phyloP scores from a whole-genome alignment of 768 basidiomycete genomes.

The Polyporus arcularius region DNA sequence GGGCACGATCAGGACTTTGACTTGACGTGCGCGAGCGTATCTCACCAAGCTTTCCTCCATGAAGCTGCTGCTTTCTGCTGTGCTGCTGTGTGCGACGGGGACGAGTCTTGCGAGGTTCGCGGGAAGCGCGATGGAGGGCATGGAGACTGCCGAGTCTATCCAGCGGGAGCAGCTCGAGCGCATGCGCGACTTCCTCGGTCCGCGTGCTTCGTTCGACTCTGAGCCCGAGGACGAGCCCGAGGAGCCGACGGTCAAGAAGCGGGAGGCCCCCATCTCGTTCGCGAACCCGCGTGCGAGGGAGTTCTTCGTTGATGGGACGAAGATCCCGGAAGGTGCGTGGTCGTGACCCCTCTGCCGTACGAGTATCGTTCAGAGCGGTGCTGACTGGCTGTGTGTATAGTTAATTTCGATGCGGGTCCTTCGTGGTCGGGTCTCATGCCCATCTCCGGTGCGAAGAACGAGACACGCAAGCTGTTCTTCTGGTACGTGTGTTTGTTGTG shows the following conservation, averaged over 20 bases:
- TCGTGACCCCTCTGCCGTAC: no score
- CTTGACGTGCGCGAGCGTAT: no score
- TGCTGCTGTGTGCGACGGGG: slow-evolving; percentile 8
- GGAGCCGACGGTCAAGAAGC: slow-evolving; percentile 2
- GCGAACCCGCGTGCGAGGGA: slow-evolving; percentile 25
- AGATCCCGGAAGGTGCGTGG: slow-evolving; percentile 32
- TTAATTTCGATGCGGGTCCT: slow-evolving; percentile 38
- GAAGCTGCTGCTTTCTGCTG: neutral
- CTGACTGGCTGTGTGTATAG: slow-evolving; percentile 14
- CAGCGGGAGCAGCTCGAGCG: slow-evolving; percentile 29
- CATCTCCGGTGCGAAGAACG: slow-evolving; percentile 33
- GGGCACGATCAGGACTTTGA: neutral
- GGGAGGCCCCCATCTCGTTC: slow-evolving; percentile 25
- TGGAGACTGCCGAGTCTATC: slow-evolving; percentile 28
- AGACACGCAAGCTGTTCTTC: slow-evolving; percentile 46
- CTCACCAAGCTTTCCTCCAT: neutral
- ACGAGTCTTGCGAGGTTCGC: slow-evolving; percentile 15
- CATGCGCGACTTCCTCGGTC: slow-evolving; percentile 29
- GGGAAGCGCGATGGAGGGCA: slow-evolving; percentile 28
- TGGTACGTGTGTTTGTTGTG: slow-evolving; percentile 12
- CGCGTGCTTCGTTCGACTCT: slow-evolving; percentile 7
- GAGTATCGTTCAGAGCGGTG: neutral
- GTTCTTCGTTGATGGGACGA: slow-evolving; percentile 38
- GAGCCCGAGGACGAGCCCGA: neutral
- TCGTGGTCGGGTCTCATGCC: slow-evolving; percentile 35